Base-by-base conservation (phyloP, 106 monocot species). In the Dendrobium chrysotoxum region DNA sequence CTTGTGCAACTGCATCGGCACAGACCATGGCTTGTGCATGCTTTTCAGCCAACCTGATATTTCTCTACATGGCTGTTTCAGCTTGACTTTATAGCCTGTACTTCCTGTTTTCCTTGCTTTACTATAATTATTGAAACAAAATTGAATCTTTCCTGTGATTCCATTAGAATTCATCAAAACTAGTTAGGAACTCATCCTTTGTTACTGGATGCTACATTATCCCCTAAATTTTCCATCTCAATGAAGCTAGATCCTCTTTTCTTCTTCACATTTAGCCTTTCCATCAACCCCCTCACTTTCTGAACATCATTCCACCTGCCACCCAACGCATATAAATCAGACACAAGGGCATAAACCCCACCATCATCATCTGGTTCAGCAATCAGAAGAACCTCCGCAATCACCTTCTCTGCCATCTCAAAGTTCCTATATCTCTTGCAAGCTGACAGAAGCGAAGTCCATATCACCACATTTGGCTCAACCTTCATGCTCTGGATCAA, bases 251-350 rank as follows among this genome's bases (percentile, higher is more conserved):
- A 86, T 16, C 92, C 92, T 46, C 84, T 85, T 38, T 65, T 88
- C 80, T 95, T 92, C 80, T 68, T 86, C 61, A 90, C 86, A 72
- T 75, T 79, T 28, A 41, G 46, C 16, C 75, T 53, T 23, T 90
- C 95, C 85, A 90, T 92, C 84, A 90, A 55, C 57, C 40, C 83
- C 79, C 95, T 88, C 35, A 95, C 84, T 39, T 80, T 72, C 61
- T 90, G 81, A 41, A 83, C 90, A 78, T 88, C 88, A 55, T 83
- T 81, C 95, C 95, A 95, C 57, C 68, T 85, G 9, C 88, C 85
- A 4, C 67, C 88, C 84, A 92, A 40, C 0, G 90, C 90, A 85
- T 92, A 95, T 45, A 95, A 74, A 80, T 95, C 90, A 10, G 95
- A 87, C 23, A 88, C 79, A 41, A 95, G 85, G 57, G 86, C 79